phyloP scores from a whole-genome alignment of 768 basidiomycete genomes.

The Calocybe cyanea region DNA sequence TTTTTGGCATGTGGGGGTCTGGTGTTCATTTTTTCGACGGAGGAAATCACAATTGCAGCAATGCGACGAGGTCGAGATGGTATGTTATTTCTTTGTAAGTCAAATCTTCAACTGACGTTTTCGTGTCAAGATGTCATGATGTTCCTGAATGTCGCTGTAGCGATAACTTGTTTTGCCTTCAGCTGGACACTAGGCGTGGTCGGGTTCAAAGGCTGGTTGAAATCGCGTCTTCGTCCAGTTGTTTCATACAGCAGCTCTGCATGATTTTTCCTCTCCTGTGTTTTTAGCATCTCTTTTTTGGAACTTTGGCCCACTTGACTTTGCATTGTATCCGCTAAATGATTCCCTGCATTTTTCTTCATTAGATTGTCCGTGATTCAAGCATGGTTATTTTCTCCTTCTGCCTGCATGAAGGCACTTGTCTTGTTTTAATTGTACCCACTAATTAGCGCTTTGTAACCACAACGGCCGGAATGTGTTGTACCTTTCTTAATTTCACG shows the following conservation, averaged over 20 bases:
- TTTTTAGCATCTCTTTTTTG: neutral
- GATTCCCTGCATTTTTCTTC: constrained; percentile 1
- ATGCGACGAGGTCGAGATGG: constrained; percentile 90
- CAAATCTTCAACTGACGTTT: neutral
- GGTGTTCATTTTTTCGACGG: constrained; percentile 85
- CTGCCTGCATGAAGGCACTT: too few species aligned
- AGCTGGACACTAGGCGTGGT: constrained; percentile 79
- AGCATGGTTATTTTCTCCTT: too few species aligned
- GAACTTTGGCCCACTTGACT: neutral
- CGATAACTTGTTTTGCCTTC: constrained; percentile 82
- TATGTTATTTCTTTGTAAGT: constrained; percentile 25
- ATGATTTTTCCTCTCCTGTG: constrained; percentile 2
- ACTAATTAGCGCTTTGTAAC: constrained; percentile 14
- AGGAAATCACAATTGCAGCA: constrained; percentile 85
- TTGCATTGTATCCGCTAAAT: constrained; percentile 8
- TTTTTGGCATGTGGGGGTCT: constrained; percentile 86
- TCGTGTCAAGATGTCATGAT: constrained; percentile 71
- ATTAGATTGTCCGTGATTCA: neutral
- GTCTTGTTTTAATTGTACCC: constrained; percentile 11
- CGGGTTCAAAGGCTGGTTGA: constrained; percentile 80
- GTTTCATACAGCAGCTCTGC: constrained; percentile 27
- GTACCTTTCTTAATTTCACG: neutral
- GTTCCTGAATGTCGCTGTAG: constrained; percentile 83
- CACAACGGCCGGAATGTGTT: constrained; percentile 3
- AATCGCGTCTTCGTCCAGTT: constrained; percentile 29